A percentile compares a stretch with the other conserved stretches of the same genome.
These are phyloP conservation scores for Filosporella fistucella DNA, from an alignment of 495 filamentous ascomycete genomes.

Conservation along the genomic window DNA sequence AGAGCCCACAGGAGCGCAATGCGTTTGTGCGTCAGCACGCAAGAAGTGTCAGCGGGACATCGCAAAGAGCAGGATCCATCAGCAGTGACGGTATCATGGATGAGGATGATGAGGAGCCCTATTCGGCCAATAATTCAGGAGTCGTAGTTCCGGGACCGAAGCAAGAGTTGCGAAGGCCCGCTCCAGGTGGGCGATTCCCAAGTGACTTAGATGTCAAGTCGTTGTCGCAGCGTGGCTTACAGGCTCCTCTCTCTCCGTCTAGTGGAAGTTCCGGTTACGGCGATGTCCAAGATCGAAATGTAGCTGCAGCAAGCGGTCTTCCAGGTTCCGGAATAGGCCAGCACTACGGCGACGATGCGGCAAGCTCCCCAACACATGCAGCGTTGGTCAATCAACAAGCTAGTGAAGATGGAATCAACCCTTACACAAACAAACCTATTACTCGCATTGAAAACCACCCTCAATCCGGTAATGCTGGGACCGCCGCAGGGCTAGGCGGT, in stretches of 20 bases:
- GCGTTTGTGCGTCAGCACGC: slow-evolving; percentile 78
- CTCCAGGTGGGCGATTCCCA: slow-evolving; percentile 86
- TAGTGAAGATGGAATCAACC: slow-evolving; percentile 40
- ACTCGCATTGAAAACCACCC: not conserved
- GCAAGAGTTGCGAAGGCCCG: slow-evolving; percentile 54
- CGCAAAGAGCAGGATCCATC: slow-evolving; percentile 52
- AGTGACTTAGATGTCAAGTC: slow-evolving; percentile 75
- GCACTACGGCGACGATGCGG: slow-evolving; percentile 13
- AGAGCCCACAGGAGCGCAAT: slow-evolving; percentile 82
- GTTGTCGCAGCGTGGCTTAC: slow-evolving; percentile 55
- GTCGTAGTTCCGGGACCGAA: slow-evolving; percentile 38
- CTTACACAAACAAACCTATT: slow-evolving; percentile 35
- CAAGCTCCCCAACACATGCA: slow-evolving; percentile 27
- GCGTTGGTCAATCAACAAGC: slow-evolving; percentile 32
- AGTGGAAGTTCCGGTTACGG: slow-evolving; percentile 67
- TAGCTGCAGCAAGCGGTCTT: slow-evolving; percentile 48
- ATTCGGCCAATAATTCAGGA: slow-evolving; percentile 53
- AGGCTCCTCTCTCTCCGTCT: slow-evolving; percentile 69
- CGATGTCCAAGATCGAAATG: slow-evolving; percentile 41
- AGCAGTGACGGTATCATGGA: slow-evolving; percentile 68
- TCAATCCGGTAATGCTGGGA: not conserved
- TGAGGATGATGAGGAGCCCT: slow-evolving; percentile 88
- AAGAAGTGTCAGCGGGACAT: slow-evolving; percentile 67
- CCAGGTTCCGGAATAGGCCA: slow-evolving; percentile 42
- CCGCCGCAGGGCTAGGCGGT: slow-evolving; percentile 13